These are phyloP conservation scores for Talaromyces sp. DNA, from an alignment of 2,329 filamentous ascomycete genomes.

Conservation along the genomic window DNA sequence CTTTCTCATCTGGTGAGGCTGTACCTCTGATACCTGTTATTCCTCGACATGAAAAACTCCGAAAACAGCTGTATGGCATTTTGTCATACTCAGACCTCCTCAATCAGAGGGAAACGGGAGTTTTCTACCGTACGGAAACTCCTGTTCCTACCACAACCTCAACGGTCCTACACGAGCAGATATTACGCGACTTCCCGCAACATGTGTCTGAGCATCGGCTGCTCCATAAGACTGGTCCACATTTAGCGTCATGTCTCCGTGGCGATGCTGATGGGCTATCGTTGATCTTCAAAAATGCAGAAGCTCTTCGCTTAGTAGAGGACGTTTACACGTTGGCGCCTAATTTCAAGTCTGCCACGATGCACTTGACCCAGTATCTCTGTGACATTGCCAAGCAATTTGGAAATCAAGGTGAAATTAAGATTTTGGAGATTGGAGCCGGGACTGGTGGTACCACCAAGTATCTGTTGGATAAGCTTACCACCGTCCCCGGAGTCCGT, in stretches of 20 bases:
- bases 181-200: slow-evolving; percentile 4
- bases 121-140: background rate
- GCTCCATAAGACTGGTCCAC: slow-evolving; percentile 30
- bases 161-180: background rate
- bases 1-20: background rate
- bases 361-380: background rate
- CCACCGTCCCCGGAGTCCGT: background rate
- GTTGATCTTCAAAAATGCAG: slow-evolving; percentile 38
- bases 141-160: background rate
- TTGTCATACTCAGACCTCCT: background rate
- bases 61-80: background rate
- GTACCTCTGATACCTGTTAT: background rate
- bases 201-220: slow-evolving; percentile 34
- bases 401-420: background rate
- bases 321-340: slow-evolving; percentile 36
- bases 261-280: slow-evolving; percentile 36
- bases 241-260: slow-evolving; percentile 34
- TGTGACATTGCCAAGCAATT: too few relatives aligned
- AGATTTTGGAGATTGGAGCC: too few relatives aligned
- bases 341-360: slow-evolving; percentile 4
- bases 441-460: background rate
- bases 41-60: background rate
- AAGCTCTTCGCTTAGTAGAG: slow-evolving; percentile 30
- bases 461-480: background rate
- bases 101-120: background rate